Base-by-base conservation (phyloP, 1,284 basidiomycete genomes). In the Cryptococcus sp. region DNA sequence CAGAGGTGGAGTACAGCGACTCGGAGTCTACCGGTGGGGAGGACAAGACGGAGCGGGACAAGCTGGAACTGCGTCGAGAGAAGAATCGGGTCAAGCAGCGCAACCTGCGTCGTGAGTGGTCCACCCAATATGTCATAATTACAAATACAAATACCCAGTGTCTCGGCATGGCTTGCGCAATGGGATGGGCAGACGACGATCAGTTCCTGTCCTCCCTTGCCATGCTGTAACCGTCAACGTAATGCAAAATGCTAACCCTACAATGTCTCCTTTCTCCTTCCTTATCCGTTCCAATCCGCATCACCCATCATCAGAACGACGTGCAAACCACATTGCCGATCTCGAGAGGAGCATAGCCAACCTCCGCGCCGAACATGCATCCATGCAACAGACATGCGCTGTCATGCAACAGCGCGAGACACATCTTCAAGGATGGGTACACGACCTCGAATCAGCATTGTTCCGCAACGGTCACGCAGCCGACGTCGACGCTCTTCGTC, bases 61-160 rank as follows among this genome's bases (percentile, higher is more conserved):
- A 63, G 50, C 65, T 68, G 31, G 69, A 68, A 57, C 64, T 72
- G 31, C 59, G 67, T 23, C 52, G 69, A 50, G 70, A 72, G 62
- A 72, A 72, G 65, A 72, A 72, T 60, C 50, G 70, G 41, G 68
- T 72, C 60, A 72, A 72, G 57, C 70, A 72, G 57, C 61, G 70
- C 25, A 72, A 72, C 59, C 63, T 72, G 7, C 54, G 70, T 44
- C 60, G 70, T 72, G 57, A 69, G 70, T 62, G 25, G 16, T 20
- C 19, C 16, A n/a, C 19, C 4, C 15, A 27, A 6, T 19, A 3
- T 49, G 35, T 13, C 25, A 13, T 35, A 20, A 27, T 47, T 13
- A 31, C 31, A 17, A 38, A 22, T 22, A 41, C 39, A 22, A 31
- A 15, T 23, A 17, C 41, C 31, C 35, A 22, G 16, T 27, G 13